These are phyloP conservation scores for Pythium myriotylum DNA, from an alignment of 352 stramenopile species.

Conservation along the genomic window DNA sequence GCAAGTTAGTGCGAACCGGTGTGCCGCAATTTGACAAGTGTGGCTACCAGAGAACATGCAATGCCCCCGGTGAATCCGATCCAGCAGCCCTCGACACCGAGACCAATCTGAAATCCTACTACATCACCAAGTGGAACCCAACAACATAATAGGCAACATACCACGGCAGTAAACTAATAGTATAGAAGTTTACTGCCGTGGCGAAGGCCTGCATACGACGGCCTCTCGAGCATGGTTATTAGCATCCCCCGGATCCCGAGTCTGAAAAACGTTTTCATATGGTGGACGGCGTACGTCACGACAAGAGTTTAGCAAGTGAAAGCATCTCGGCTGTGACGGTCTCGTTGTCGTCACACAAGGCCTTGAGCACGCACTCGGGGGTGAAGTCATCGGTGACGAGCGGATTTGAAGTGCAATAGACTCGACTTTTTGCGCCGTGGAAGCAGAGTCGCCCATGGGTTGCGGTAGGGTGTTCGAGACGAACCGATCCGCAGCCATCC, in stretches of 20 bases:
- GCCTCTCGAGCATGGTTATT: constrained; percentile 73
- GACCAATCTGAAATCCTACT: constrained; percentile 47
- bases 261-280: constrained; percentile 47
- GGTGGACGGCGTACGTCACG: constrained; percentile 21
- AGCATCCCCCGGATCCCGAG: constrained; percentile 54
- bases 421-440: no score
- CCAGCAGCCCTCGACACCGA: constrained; percentile 65
- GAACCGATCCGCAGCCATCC: background rate
- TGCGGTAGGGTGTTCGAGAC: no score
- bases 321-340: constrained; percentile 4
- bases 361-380: constrained; percentile 14
- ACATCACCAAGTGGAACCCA: constrained; percentile 63
- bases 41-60: constrained; percentile 7
- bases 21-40: constrained; percentile 11
- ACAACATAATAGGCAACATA: constrained; percentile 81
- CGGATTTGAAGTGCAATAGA: no score
- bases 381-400: background rate
- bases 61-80: constrained; percentile 54
- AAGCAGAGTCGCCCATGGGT: no score
- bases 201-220: constrained; percentile 68
- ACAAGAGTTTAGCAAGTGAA: constrained; percentile 11
- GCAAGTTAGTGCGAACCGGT: constrained; percentile 19
- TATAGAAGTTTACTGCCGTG: constrained; percentile 61
- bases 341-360: background rate
- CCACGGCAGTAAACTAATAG: no score